A percentile compares a stretch with the other conserved stretches of the same genome.
Evolutionary conservation across 192 early-diverging fungal genomes (phyloP).

Genomic region (Hyaloraphidium curvatum): DNA sequence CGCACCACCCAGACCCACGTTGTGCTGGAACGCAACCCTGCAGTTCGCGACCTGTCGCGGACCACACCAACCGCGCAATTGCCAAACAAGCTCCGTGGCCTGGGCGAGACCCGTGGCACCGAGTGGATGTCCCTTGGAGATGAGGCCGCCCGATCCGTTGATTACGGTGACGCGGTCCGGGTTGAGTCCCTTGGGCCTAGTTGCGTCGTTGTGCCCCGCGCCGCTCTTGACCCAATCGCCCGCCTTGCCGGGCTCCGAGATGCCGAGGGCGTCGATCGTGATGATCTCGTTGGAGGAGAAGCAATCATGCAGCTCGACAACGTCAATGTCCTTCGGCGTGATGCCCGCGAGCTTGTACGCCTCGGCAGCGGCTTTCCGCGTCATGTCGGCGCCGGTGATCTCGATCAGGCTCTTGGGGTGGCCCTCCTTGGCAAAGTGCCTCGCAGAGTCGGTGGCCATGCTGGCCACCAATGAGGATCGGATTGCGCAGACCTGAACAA

Average conservation of each 20-base stretch:
- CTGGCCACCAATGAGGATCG: not conserved
- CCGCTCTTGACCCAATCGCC: slow-evolving; percentile 12
- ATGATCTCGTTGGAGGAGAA: slow-evolving; percentile 25
- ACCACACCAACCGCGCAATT: slow-evolving; percentile 41
- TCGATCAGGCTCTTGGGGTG: not conserved
- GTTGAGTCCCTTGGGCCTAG: too few relatives aligned
- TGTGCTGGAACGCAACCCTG: not conserved
- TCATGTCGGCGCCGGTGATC: slow-evolving; percentile 47
- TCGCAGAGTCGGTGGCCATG: slow-evolving; percentile 47
- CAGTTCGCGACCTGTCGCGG: slow-evolving; percentile 32
- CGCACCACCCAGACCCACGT: not conserved
- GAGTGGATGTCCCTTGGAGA: slow-evolving; percentile 57
- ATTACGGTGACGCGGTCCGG: too few relatives aligned
- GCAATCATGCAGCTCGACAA: slow-evolving; percentile 29
- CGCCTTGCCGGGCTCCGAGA: slow-evolving; percentile 41
- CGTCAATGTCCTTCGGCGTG: slow-evolving; percentile 34
- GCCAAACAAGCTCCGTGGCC: slow-evolving; percentile 40
- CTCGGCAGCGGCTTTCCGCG: slow-evolving; percentile 32
- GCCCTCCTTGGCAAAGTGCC: not conserved
- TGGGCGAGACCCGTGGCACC: slow-evolving; percentile 61
- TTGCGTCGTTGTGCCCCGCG: too few relatives aligned
- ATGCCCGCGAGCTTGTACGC: slow-evolving; percentile 37
- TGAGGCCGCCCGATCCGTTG: slow-evolving; percentile 53
- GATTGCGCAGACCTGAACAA: not conserved
- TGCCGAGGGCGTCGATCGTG: slow-evolving; percentile 50